Base-by-base conservation (phyloP, 2,329 filamentous ascomycete genomes). In the Plectosphaerella sp. region DNA sequence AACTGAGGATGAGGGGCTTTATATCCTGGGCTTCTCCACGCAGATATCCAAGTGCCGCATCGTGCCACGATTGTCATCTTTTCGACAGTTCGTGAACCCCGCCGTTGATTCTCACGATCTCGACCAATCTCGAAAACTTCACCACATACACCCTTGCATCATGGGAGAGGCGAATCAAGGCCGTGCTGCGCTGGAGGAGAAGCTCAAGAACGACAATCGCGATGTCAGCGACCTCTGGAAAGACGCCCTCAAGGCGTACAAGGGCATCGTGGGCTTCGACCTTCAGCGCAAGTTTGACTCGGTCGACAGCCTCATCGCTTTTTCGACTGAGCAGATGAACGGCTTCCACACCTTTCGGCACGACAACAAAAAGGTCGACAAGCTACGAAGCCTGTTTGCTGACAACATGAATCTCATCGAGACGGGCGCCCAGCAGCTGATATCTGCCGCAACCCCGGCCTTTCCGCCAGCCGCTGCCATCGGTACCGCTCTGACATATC, bases 381-480 rank as follows among this genome's bases (percentile, higher is more conserved):
- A 62, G 14, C 52, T 70, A 3, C 58, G 67, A 2, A 57, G 48
- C 2, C 43, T 69, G 4, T 64, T 70, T 20, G 51, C 61, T 0
- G 41, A 55, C 2, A 69, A 67, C 46, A 45, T 67, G 3, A 62
- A 67, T 14, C 58, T 61, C 11, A 54, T 69, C 1, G 55, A 67
- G 18, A 50, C 61, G 39, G 65, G 63, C 9, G 57, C 66, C 4
- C 58, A 61, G 14, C 63, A 67, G n/a, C 54, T 69, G 10, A 55
- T 63, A 11, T 49, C 59, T 1, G 66, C 66, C 0, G 67, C 67
- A 2, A 56, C 57, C 3, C 58, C 64, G 4, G 60, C 64, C 0
- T 70, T 70, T 16, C 67, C 66, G 5, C 67, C 66, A 0, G 61
- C 62, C 2, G 60, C 64, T 0, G 66, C 66, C 2, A 68, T 69